Base-by-base conservation (phyloP, 2,329 filamentous ascomycete species). In the Aspergillus sp. region DNA sequence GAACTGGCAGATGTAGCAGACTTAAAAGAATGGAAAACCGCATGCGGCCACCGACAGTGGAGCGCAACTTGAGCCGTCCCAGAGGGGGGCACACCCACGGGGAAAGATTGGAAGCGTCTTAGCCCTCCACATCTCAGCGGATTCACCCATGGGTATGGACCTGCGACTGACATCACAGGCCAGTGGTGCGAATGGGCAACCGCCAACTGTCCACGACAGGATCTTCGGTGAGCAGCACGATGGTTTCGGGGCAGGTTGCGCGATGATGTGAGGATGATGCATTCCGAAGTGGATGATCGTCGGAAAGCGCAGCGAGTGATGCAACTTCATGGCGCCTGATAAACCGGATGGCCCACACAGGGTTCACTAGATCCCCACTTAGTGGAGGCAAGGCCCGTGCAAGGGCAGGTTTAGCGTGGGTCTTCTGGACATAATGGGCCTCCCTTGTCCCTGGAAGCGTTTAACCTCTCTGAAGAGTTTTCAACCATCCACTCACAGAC, bases 211-310 rank as follows among this genome's bases (percentile, higher is more conserved):
- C 47, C 25, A 27, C 47, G 47, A 27, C 47, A 50, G 47, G 47
- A 50, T 32, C 47, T 50, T 50, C 47, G 47, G 47, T 50, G 47
- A 50, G 52, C 19, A 44, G 38, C 36, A 38, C 38, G 41, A 36
- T 55, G 53, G n/a, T 47, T 55, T 55, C 53, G 53, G 52, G 38
- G 39, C 8, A 21, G 38, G 39, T 44, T 21, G 39, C 3, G 39
- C n/a, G n/a, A 55, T 55, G 53, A 55, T 55, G 53, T 55, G 39
- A 47, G 53, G 42, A 55, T 55, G 53, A 55, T 55, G 53, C 53
- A 55, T 55, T 55, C 53, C 53, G 44, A 41, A 39, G 41, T 42
- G 53, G 42, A 44, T 44, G 53, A 47, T 55, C 53, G 53, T 47
- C 53, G 36, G 30, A 7, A 38, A 32, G 41, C 47, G 11, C 39